phyloP scores from a whole-genome alignment of 805 yeast species.

The Ogataea pilisensis region DNA sequence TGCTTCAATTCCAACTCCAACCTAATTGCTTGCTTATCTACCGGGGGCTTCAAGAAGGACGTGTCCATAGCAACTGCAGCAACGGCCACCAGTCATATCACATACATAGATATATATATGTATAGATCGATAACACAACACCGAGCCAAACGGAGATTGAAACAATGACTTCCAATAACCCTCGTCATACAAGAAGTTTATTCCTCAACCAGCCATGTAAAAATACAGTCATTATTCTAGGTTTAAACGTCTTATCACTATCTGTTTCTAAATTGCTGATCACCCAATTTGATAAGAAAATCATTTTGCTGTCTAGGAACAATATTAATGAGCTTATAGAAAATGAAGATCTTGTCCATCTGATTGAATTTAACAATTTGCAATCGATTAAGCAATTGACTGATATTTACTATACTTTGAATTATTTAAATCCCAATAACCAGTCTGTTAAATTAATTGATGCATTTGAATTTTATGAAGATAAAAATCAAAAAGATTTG shows the following conservation, averaged over 20 bases:
- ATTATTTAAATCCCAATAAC: constrained; percentile 8
- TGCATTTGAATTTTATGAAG: constrained; percentile 10
- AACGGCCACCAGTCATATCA: too few relatives aligned
- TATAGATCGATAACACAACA: too few relatives aligned
- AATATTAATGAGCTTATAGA: constrained; percentile 6
- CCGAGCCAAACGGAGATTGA: too few relatives aligned
- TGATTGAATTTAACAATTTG: constrained; percentile 9
- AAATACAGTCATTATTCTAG: constrained; percentile 2
- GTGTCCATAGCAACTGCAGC: too few relatives aligned
- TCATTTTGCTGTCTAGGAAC: constrained; percentile 13
- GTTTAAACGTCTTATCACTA: constrained; percentile 10
- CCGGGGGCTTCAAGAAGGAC: too few relatives aligned
- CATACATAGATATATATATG: too few relatives aligned
- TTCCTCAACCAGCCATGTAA: background rate
- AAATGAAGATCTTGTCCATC: constrained; percentile 14
- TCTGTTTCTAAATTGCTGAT: constrained; percentile 11
- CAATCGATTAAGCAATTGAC: constrained; percentile 3
- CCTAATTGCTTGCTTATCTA: too few relatives aligned
- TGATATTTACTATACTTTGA: constrained; percentile 11
- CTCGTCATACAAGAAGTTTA: too few relatives aligned
- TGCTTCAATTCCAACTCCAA: too few relatives aligned
- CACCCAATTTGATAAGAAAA: constrained; percentile 6
- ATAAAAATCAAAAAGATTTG: constrained; percentile 1
- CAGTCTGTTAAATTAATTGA: constrained; percentile 6
- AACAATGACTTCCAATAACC: background rate